Percentiles rank a stretch among this genome's conserved stretches.
Conservation (phyloP, 2,329 filamentous ascomycete species). For the Pseudogymnoascus sp. region DNA sequence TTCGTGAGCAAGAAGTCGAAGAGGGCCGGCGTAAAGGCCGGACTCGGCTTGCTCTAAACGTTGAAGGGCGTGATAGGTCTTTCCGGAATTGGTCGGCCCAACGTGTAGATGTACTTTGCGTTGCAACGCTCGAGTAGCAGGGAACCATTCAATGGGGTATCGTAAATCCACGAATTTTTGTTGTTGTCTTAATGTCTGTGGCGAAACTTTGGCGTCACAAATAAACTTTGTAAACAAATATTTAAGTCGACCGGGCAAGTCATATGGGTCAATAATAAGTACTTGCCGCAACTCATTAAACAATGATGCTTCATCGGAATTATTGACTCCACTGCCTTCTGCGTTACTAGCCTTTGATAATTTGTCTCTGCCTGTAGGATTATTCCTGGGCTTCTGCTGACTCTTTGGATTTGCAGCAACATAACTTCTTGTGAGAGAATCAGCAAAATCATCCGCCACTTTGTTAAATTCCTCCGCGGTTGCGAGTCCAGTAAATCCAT, state of each 20-base stretch:
- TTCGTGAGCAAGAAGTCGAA: constrained; percentile 85
- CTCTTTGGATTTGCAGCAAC: constrained; percentile 16
- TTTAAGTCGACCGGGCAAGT: constrained; percentile 51
- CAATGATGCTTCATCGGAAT: neutral
- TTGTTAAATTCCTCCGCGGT: constrained; percentile 10
- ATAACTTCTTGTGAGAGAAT: constrained; percentile 18
- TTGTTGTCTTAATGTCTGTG: constrained; percentile 42
- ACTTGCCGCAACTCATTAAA: constrained; percentile 2
- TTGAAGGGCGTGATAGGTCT: constrained; percentile 91
- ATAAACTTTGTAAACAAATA: constrained; percentile 65
- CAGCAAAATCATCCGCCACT: constrained; percentile 19
- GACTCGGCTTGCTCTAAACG: constrained; percentile 67
- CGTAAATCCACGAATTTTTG: constrained; percentile 69
- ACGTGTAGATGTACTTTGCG: constrained; percentile 87
- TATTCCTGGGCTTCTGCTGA: constrained; percentile 6
- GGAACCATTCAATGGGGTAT: constrained; percentile 91
- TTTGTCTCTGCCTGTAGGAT: neutral
- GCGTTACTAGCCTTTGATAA: constrained; percentile 6
- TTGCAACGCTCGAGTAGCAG: constrained; percentile 71
- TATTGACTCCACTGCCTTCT: constrained; percentile 16
- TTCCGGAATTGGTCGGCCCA: constrained; percentile 94
- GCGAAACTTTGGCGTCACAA: constrained; percentile 50
- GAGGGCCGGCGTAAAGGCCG: constrained; percentile 85
- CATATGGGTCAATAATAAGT: constrained; percentile 40
- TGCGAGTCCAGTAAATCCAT: constrained; percentile 10